Base-by-base conservation (phyloP, 345 rosid species). In the Populus tremula region DNA sequence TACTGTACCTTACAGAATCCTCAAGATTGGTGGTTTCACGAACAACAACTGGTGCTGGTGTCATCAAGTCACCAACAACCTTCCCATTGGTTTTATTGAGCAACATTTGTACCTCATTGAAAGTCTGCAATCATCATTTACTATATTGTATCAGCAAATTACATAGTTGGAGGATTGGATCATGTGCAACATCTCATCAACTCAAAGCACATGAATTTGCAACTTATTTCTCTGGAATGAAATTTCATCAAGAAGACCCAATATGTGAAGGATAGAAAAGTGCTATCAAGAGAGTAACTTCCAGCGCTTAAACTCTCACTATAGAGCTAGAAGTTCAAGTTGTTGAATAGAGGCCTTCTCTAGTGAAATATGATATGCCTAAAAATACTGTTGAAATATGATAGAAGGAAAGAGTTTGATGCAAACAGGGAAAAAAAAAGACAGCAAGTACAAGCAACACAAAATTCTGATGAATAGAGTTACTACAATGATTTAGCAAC, bases 31-130 rank as follows among this genome's bases (percentile, higher is more conserved):
- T 93, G 62, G 90, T 82, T 84, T 92, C 92, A 62, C 90, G 89
- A 78, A 93, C 93, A 41, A 95, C 99, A 35, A 89, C 54, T 25
- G 95, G 97, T 49, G 97, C 97, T 2, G 97, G 92, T 4, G 98
- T 93, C 98, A 91, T 93, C 74, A 94, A 74, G 75, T 93, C 98
- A 14, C 95, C 98, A 77, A 93, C 90, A 39, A 93, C 82, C 82
- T 93, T 88, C 67, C 98, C 96, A 9, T 93, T 91, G 69, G 96
- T 95, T 86, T 95, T 95, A 78, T 90, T 90, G 27, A 92, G 92
- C 84, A 95, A 85, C 77, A 84, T 93, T 81, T 93, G 99, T 41
- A 95, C 84, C 81, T 93, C 89, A 39, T 93, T 92, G 85, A 95
- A 95, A 53, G 98, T 90, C 98, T 95, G 91, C 86, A 85, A 41